Evolutionary conservation across 2,329 filamentous ascomycete genomes (phyloP).

Genomic region (Cladosporium halotolerans): DNA sequence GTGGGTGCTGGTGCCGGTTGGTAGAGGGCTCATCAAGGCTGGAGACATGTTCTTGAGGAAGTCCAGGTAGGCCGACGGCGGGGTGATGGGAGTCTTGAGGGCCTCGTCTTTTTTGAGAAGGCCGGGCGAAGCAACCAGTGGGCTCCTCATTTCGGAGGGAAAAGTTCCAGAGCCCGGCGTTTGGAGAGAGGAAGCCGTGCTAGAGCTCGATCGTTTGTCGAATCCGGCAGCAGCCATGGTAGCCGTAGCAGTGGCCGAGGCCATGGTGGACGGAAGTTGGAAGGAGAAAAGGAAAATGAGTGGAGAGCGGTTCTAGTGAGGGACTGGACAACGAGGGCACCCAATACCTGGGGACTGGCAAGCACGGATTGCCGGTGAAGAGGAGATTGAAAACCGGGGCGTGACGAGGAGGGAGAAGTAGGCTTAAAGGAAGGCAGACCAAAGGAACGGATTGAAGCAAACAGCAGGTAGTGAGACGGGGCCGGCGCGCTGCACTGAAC

Average conservation of each 20-base stretch:
- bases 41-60: constrained; percentile 79
- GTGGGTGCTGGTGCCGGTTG: constrained; percentile 49
- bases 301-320: constrained; percentile 1
- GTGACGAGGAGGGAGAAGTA: constrained; percentile 2
- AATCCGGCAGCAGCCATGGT: constrained; percentile 31
- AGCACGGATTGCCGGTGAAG: constrained; percentile 3
- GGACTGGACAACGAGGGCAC: neutral
- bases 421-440: constrained; percentile 4
- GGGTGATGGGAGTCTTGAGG: constrained; percentile 78
- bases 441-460: constrained; percentile 9
- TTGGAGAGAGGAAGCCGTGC: constrained; percentile 32
- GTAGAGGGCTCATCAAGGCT: constrained; percentile 62
- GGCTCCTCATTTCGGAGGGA: constrained; percentile 53
- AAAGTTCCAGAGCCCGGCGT: constrained; percentile 57
- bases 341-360: constrained; percentile 4
- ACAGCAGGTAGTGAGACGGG: neutral
- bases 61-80: constrained; percentile 82
- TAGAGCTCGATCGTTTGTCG: constrained; percentile 34
- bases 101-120: constrained; percentile 65
- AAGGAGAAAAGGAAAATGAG: neutral
- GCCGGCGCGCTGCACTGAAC: neutral
- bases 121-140: constrained; percentile 55
- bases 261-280: neutral
- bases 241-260: constrained; percentile 20
- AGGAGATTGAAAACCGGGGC: constrained; percentile 5